phyloP scores from a whole-genome alignment of 352 stramenopile genomes.

The Pythium plurisporium region DNA sequence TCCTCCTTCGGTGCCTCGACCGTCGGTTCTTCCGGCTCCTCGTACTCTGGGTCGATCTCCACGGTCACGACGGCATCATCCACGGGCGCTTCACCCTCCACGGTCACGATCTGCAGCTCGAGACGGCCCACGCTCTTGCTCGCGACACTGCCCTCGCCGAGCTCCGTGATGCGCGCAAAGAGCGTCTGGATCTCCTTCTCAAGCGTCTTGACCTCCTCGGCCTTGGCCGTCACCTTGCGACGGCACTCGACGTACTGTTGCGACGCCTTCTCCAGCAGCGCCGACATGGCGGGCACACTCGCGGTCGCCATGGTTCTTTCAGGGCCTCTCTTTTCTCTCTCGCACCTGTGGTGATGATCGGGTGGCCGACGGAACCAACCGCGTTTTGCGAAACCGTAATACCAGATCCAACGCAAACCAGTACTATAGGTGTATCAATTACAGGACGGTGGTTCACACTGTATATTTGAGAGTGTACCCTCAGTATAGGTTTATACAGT shows the following conservation, averaged over 20 bases:
- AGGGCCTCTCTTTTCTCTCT: constrained; percentile 5
- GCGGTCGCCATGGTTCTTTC: constrained; percentile 40
- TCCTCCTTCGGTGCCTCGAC: not conserved
- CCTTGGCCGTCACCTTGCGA: constrained; percentile 70
- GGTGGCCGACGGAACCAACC: constrained; percentile 16
- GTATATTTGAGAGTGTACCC: too few species aligned
- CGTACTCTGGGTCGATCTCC: constrained; percentile 72
- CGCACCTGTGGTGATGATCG: constrained; percentile 18
- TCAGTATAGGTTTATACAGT: too few species aligned
- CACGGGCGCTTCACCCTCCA: constrained; percentile 56
- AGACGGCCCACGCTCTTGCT: constrained; percentile 74
- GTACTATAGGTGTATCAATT: not conserved
- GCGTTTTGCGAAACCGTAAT: constrained; percentile 7
- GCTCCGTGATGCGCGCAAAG: constrained; percentile 62
- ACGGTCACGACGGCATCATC: constrained; percentile 58
- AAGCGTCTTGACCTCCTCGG: constrained; percentile 70
- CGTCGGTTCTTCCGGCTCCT: not conserved
- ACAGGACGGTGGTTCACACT: too few species aligned
- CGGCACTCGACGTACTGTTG: constrained; percentile 82
- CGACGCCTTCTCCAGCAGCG: constrained; percentile 70
- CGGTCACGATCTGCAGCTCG: constrained; percentile 47
- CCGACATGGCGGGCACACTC: constrained; percentile 42
- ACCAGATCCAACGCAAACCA: too few species aligned
- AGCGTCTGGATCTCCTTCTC: constrained; percentile 69
- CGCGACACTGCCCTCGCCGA: constrained; percentile 33